Base-by-base conservation (phyloP, 192 early-diverging fungal species). In the Podila verticillata region DNA sequence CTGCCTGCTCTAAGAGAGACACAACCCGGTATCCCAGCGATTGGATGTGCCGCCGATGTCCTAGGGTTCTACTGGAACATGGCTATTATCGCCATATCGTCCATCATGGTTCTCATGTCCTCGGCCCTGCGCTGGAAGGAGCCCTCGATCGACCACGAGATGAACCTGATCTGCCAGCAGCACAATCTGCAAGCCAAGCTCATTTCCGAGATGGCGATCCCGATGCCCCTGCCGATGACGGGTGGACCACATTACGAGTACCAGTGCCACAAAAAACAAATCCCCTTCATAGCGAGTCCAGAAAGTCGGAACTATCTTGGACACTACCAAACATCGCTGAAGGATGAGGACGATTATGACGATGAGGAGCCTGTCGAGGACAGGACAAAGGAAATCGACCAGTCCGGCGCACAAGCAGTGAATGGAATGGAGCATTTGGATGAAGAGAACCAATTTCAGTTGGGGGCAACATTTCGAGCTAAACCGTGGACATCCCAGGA, bases 1-100 rank as follows among this genome's bases (percentile, higher is more conserved):
- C 34, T 35, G 10, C 26, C 54, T 35, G 47, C 75, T 1, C 22
- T 79, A 39, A 72, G 84, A 58, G 75, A 75, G 54, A 54, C 51
- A 2, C 51, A 54, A 6, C 51, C 51, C 6, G 51, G 51, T 54
- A 54, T 54, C 17, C 51, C 51, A 17, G 51, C 51, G 4, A 82
- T 84, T 31, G 85, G 85, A 22, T 86, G 85, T 81, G 79, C 79
- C 5, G 51, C 51, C 4, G 51, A 54, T 54, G 51, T 54, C 7
- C 51, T 54, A 1, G 51, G 51, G 22, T 54, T 54, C 17, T 54
- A 86, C n/a, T 86, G 85, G 85, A 86, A 86, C 36, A 86, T 86
- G 85, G 83, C 71, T 2, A 86, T 86, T 24, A 84, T 86, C 60
- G 85, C 85, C 15, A 75, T 75, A n/a, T 69, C 82, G 0, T 82